These are phyloP conservation scores for Udeniomyces megalosporus DNA, from an alignment of 768 basidiomycete species.

Conservation along the genomic window DNA sequence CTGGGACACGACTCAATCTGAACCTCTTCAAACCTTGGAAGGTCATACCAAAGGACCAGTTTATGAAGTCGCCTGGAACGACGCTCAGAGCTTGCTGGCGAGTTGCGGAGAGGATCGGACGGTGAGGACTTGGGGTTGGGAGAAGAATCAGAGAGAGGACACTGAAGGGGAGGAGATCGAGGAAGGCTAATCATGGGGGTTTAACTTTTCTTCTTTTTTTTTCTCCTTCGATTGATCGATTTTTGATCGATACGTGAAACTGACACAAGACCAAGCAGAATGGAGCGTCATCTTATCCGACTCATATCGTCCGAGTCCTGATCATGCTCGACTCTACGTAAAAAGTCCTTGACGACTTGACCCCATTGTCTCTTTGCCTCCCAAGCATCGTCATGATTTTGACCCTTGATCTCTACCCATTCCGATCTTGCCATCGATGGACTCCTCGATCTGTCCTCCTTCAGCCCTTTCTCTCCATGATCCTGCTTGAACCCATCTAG, in stretches of 20 bases:
- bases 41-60: conserved; percentile 1
- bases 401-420: conserved; percentile 27
- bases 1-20: not conserved
- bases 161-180: not conserved
- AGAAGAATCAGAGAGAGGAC: not conserved
- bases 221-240: no score
- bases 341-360: conserved; percentile 23
- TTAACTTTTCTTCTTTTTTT: no score
- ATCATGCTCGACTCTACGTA: no score
- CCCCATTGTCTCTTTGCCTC: conserved; percentile 23
- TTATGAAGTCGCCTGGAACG: conserved; percentile 1
- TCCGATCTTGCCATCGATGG: not conserved
- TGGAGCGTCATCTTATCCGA: no score
- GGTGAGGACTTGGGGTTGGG: conserved; percentile 8
- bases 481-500: no score
- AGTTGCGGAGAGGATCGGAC: conserved; percentile 10
- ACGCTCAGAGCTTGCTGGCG: not conserved
- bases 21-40: not conserved
- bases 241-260: no score
- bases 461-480: not conserved
- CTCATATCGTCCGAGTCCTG: no score
- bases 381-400: conserved; percentile 35
- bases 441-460: no score
- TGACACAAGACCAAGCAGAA: no score
- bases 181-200: no score